Percentiles rank a stretch among this genome's conserved stretches.
phyloP scores from a whole-genome alignment of 1,284 basidiomycete genomes.

The Apiotrichum sp. region DNA sequence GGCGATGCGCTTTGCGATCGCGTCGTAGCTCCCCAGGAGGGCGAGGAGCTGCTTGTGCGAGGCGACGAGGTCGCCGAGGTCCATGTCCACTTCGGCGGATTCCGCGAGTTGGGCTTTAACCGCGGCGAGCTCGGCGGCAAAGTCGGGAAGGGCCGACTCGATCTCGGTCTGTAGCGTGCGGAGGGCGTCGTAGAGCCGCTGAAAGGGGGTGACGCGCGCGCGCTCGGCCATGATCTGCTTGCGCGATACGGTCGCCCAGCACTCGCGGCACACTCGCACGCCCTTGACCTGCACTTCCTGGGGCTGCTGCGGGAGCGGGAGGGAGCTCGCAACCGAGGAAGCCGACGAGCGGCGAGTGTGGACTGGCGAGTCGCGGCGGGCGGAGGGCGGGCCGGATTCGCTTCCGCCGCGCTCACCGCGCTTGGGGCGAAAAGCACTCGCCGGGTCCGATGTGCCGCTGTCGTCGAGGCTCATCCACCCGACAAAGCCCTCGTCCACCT shows the following conservation, averaged over 20 bases:
- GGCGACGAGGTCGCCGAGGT: conserved; percentile 54
- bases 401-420: neutral
- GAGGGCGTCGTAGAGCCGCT: conserved; percentile 67
- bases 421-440: neutral
- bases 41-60: conserved; percentile 73
- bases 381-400: neutral
- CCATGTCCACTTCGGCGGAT: conserved; percentile 23
- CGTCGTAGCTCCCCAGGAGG: conserved; percentile 81
- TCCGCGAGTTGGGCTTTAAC: conserved; percentile 46
- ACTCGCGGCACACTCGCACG: conserved; percentile 74
- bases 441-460: conserved; percentile 35
- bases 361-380: neutral
- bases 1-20: conserved; percentile 75
- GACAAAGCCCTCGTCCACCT: conserved; percentile 73
- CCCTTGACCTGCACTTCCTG: conserved; percentile 74
- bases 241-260: conserved; percentile 67
- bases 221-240: conserved; percentile 72
- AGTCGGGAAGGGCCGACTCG: conserved; percentile 60
- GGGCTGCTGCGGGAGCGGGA: conserved; percentile 36
- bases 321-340: conserved; percentile 7
- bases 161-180: conserved; percentile 71
- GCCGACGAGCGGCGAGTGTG: neutral
- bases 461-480: conserved; percentile 54
- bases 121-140: conserved; percentile 60
- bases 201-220: conserved; percentile 58